Conservation (phyloP, 148 eudicot genomes). For the Vaccinium darrowii region DNA sequence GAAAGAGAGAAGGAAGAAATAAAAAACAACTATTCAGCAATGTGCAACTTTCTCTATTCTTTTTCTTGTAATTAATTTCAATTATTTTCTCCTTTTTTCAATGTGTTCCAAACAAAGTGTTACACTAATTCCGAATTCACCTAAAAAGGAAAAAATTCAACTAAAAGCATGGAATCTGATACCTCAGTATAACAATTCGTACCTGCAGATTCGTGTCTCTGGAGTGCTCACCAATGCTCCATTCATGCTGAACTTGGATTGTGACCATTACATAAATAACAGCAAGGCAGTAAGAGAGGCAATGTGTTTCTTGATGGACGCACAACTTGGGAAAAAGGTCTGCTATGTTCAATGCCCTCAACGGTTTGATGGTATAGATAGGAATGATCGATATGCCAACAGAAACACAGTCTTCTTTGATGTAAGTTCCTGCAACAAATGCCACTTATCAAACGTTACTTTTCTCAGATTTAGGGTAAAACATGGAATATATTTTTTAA, state of each 20-base stretch:
- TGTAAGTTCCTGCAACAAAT: constrained; percentile 55
- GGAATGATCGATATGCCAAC: constrained; percentile 86
- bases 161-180: neutral
- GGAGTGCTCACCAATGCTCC: constrained; percentile 98
- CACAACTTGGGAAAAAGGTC: constrained; percentile 85
- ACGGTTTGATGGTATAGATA: constrained; percentile 95
- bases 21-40: too few relatives aligned
- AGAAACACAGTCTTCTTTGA: constrained; percentile 97
- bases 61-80: too few relatives aligned
- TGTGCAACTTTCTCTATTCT: too few relatives aligned
- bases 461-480: constrained; percentile 6
- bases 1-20: too few relatives aligned
- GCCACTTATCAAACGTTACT: constrained; percentile 1
- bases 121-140: too few relatives aligned
- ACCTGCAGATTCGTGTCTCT: constrained; percentile 82
- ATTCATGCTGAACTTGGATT: constrained; percentile 98
- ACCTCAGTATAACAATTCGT: neutral
- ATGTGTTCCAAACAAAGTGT: too few relatives aligned
- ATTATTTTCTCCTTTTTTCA: too few relatives aligned
- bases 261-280: constrained; percentile 96
- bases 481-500: neutral
- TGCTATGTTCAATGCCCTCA: constrained; percentile 97
- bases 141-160: neutral
- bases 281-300: constrained; percentile 95
- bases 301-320: constrained; percentile 99